Evolutionary conservation across 192 early-diverging fungal genomes (phyloP).

Genomic region (Dissophora ornata): DNA sequence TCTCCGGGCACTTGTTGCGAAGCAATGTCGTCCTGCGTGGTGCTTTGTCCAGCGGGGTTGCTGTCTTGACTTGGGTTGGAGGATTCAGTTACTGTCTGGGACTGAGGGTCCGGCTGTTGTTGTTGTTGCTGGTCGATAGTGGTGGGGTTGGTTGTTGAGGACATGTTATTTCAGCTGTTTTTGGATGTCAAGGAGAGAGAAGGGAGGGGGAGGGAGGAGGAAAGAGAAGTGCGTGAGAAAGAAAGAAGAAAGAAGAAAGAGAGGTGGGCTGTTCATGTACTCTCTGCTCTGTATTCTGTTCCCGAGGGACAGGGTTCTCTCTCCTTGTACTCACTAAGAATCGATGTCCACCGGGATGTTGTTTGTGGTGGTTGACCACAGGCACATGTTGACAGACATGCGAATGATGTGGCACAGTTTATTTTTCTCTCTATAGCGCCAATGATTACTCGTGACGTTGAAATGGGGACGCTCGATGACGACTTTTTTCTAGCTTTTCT

Average conservation of each 20-base stretch:
- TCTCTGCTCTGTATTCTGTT: not conserved
- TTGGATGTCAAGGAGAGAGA: not conserved
- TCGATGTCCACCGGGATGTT: too few species aligned
- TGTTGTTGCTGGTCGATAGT: constrained; percentile 9
- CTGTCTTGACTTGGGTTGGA: not conserved
- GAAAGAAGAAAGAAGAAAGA: not conserved
- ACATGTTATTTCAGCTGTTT: not conserved
- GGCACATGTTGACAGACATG: too few species aligned
- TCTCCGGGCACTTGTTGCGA: not conserved
- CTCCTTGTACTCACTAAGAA: too few species aligned
- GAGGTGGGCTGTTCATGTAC: too few species aligned
- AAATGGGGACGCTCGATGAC: too few species aligned
- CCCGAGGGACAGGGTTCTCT: too few species aligned
- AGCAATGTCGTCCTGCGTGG: too few species aligned
- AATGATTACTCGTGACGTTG: too few species aligned
- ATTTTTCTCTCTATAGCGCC: too few species aligned
- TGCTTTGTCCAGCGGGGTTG: not conserved
- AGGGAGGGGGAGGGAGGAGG: not conserved
- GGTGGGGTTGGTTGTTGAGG: not conserved
- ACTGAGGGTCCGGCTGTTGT: not conserved
- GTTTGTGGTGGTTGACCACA: too few species aligned
- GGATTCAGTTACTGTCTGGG: not conserved
- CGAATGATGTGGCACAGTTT: too few species aligned
- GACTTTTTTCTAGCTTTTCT: not conserved
- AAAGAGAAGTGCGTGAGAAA: not conserved